These are phyloP conservation scores for Paecilomyces formosus DNA, from an alignment of 2,329 filamentous ascomycete genomes.

Conservation along the genomic window DNA sequence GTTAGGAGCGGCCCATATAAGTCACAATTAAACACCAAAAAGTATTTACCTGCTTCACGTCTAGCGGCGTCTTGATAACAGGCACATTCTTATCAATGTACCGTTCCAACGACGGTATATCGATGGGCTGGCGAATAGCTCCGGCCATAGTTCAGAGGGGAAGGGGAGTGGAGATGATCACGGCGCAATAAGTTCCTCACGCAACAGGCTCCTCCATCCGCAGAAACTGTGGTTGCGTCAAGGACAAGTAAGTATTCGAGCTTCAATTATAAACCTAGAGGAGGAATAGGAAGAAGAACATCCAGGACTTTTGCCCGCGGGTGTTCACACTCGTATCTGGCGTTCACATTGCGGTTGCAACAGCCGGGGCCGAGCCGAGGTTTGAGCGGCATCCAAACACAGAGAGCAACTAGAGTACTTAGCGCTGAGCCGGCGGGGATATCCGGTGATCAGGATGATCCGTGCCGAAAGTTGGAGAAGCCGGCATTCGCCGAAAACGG, in stretches of 20 bases:
- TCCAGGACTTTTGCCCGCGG: not conserved
- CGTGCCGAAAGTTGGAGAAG: not conserved
- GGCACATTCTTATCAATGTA: slow-evolving; percentile 76
- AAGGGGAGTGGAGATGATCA: not conserved
- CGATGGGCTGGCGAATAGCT: slow-evolving; percentile 80
- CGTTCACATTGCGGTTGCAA: not conserved
- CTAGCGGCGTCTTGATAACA: slow-evolving; percentile 71
- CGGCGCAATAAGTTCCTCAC: not conserved
- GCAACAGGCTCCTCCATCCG: slow-evolving; percentile 6
- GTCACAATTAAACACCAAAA: not conserved
- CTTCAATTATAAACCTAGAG: not conserved
- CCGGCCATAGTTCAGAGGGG: slow-evolving; percentile 60
- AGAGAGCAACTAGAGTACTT: not conserved
- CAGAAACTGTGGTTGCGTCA: not conserved
- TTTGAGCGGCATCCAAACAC: too few relatives aligned
- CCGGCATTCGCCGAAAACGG: not conserved
- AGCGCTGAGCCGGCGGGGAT: not conserved
- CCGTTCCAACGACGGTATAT: slow-evolving; percentile 67
- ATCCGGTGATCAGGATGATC: not conserved
- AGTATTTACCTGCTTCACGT: slow-evolving; percentile 71
- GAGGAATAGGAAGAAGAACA: not conserved
- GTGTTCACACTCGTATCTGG: not conserved
- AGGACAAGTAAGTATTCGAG: not conserved
- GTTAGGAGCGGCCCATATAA: not conserved
- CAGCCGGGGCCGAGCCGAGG: not conserved